Evolutionary conservation across 345 rosid genomes (phyloP), one percentile per base, ranked within the genome.

Genomic region (Trapa bicornis): DNA sequence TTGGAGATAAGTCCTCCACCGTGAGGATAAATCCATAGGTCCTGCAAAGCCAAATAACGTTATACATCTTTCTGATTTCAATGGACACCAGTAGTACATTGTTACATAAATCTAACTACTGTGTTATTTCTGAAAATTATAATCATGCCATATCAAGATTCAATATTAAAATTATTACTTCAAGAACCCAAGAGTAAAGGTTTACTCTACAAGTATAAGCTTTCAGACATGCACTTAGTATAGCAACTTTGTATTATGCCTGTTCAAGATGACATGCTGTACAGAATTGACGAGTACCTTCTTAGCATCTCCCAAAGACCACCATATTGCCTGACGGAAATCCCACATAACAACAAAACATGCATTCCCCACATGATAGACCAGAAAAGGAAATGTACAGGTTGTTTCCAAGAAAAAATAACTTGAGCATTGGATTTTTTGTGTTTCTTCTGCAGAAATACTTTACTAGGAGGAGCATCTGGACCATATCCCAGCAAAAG

Each of bases 21-120:
- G 91, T 81, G 67, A 91, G 99, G 77, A 91, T 87, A 84, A 94
- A 94, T 32, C 99, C 97, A 75, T 86, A 91, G 58, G 97, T 91
- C 67, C 97, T 94, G 78, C 77, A 85, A 69, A 71, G 65, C 47
- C 61, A 69, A 74, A 67, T 72, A 54, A 41, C 29, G 64, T 71
- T 45, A 16, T 43, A 70, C 38, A 73, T 41, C 43, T 41, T 11
- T 47, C 53, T 11, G 53, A 47, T 47, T 47, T 47, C 53, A 47
- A 10, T 47, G 53, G 11, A 47, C 14, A 12, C 3, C 53, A 47
- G n/a, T 47, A 47, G 53, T 9, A 47, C 2, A 47, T 47, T 3
- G 52, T 47, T 12, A 13, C 52, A 13, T 15, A 9, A 47, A 22
- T 22, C 43, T 41, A 41, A 45, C 11, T 45, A 13, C 11, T 45